Percentiles rank a stretch among this genome's conserved stretches.
Evolutionary conservation across 1,139 yeast genomes (phyloP).

Genomic region (Sugiyamaella neomexicana): DNA sequence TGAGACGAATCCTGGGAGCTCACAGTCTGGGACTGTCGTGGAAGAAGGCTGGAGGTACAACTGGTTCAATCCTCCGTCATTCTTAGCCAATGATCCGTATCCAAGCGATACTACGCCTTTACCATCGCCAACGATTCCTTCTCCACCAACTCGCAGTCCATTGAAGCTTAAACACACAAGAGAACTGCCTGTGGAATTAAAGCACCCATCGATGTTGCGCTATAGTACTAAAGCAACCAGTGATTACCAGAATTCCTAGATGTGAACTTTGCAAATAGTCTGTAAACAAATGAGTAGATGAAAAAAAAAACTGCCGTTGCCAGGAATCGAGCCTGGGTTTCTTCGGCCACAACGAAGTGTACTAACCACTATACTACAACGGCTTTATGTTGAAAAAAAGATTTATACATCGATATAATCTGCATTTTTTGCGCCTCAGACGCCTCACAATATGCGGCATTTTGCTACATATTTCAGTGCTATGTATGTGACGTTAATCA

Average conservation of each 20-base stretch:
- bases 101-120: slow-evolving; percentile 1
- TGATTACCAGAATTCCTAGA: slow-evolving; percentile 5
- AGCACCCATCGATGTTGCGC: slow-evolving; percentile 15
- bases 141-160: slow-evolving; percentile 7
- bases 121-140: slow-evolving; percentile 10
- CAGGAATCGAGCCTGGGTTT: slow-evolving; percentile 45
- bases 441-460: not conserved
- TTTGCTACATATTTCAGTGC: not conserved
- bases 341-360: slow-evolving; percentile 45
- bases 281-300: not conserved
- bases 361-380: slow-evolving; percentile 40
- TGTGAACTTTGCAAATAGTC: not conserved
- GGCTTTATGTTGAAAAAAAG: slow-evolving; percentile 24
- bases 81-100: slow-evolving; percentile 14
- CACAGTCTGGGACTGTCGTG: not conserved
- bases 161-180: slow-evolving; percentile 3
- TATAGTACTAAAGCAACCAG: slow-evolving; percentile 11
- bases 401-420: not conserved
- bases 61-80: slow-evolving; percentile 21
- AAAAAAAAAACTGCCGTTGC: slow-evolving; percentile 36
- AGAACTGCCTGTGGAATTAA: slow-evolving; percentile 9
- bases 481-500: not conserved
- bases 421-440: too few species aligned
- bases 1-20: not conserved
- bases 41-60: slow-evolving; percentile 18